Percentiles rank a stretch among this genome's conserved stretches.
Conservation (phyloP, 73 alveolate species). For the Paramecium biaurelia region DNA sequence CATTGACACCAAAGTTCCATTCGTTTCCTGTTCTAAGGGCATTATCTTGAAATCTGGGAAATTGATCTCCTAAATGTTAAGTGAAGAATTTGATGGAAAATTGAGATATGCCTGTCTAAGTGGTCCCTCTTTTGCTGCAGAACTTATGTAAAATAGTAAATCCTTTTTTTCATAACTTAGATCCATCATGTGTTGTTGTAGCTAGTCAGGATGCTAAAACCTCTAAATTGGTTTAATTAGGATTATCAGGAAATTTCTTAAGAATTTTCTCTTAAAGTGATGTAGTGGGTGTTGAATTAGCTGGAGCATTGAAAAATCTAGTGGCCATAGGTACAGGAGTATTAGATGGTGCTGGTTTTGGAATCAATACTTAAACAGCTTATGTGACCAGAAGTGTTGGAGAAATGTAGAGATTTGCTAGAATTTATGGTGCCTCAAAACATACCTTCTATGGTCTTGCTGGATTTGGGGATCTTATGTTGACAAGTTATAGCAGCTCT, state of each 20-base stretch:
- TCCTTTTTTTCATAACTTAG: background rate
- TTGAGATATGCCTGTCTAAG: slow-evolving; percentile 67
- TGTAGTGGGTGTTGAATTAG: slow-evolving; percentile 75
- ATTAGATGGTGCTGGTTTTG: slow-evolving; percentile 74
- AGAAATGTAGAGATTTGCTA: slow-evolving; percentile 65
- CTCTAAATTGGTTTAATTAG: slow-evolving; percentile 59
- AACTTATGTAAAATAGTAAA: slow-evolving; percentile 56
- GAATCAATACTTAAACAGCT: slow-evolving; percentile 72
- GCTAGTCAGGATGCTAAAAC: slow-evolving; percentile 60
- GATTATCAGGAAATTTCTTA: slow-evolving; percentile 64
- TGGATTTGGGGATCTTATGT: slow-evolving; percentile 76
- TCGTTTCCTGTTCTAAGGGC: slow-evolving; percentile 75
- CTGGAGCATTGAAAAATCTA: slow-evolving; percentile 73
- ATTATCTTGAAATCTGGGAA: slow-evolving; percentile 47
- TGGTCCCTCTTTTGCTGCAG: slow-evolving; percentile 76
- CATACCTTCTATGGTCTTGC: slow-evolving; percentile 73
- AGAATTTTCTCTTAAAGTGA: slow-evolving; percentile 70
- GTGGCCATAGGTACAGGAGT: slow-evolving; percentile 76
- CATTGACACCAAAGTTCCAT: slow-evolving; percentile 63
- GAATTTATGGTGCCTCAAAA: slow-evolving; percentile 66
- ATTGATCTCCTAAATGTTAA: slow-evolving; percentile 66
- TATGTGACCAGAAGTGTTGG: slow-evolving; percentile 69
- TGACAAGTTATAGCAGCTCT: slow-evolving; percentile 34
- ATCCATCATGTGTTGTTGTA: slow-evolving; percentile 64
- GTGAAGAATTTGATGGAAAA: slow-evolving; percentile 64